phyloP scores from a whole-genome alignment of 345 rosid genomes.

The Hibiscus trionum region DNA sequence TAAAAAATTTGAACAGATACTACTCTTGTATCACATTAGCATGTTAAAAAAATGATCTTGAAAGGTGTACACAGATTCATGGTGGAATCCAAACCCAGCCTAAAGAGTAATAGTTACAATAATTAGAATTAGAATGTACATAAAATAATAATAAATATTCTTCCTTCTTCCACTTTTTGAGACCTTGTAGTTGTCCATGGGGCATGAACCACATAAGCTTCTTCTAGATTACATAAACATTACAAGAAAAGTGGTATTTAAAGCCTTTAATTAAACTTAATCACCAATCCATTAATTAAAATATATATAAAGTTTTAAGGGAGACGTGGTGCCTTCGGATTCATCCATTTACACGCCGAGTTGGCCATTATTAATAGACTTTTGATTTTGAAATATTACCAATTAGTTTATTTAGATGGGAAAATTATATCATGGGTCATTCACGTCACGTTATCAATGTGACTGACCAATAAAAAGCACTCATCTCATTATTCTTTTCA shows the following conservation, averaged over 20 bases:
- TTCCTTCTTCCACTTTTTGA: slow-evolving; percentile 30
- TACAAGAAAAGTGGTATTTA: slow-evolving; percentile 19
- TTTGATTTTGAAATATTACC: background rate
- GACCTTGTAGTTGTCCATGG: slow-evolving; percentile 42
- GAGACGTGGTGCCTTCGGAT: slow-evolving; percentile 39
- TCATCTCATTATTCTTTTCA: too few species aligned
- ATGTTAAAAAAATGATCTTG: too few species aligned
- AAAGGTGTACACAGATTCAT: too few species aligned
- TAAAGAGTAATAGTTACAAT: background rate
- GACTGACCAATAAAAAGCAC: too few species aligned
- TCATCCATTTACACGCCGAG: slow-evolving; percentile 29
- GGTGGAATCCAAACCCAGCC: too few species aligned
- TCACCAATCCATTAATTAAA: background rate
- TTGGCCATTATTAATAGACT: slow-evolving; percentile 27
- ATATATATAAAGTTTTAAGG: background rate
- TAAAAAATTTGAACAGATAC: too few species aligned
- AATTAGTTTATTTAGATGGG: too few species aligned
- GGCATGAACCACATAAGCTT: slow-evolving; percentile 35
- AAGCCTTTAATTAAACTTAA: background rate
- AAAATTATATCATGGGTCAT: too few species aligned
- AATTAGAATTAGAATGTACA: background rate
- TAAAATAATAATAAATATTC: background rate
- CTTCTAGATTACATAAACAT: slow-evolving; percentile 12
- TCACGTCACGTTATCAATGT: too few species aligned
- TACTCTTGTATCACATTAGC: too few species aligned